phyloP scores from a whole-genome alignment of 768 basidiomycete genomes.

The Boletus eberwhitei region DNA sequence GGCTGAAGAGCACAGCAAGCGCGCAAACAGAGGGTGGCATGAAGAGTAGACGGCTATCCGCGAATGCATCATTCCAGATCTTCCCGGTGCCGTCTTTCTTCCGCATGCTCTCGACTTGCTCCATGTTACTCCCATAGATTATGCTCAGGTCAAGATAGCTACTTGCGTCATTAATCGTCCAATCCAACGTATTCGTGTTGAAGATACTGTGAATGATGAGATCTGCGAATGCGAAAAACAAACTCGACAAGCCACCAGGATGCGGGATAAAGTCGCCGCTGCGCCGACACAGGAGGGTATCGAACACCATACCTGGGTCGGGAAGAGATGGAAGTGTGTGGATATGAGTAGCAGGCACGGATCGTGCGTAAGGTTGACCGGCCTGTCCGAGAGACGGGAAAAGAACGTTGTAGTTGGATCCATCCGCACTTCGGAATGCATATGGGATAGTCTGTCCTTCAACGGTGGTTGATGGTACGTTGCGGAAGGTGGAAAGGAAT shows the following conservation, averaged over 20 bases:
- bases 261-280: slow-evolving; percentile 43
- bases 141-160: slow-evolving; percentile 77
- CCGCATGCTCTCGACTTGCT: slow-evolving; percentile 48
- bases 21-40: slow-evolving; percentile 75
- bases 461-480: background rate
- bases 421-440: slow-evolving; percentile 57
- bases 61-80: slow-evolving; percentile 67
- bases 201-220: slow-evolving; percentile 74
- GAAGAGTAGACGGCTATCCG: slow-evolving; percentile 58
- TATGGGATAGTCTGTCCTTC: slow-evolving; percentile 35
- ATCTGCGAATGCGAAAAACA: slow-evolving; percentile 80
- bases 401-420: slow-evolving; percentile 56
- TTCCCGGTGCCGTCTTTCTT: slow-evolving; percentile 62
- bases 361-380: slow-evolving; percentile 64
- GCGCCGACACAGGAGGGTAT: slow-evolving; percentile 53
- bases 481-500: slow-evolving; percentile 39
- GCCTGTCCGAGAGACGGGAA: slow-evolving; percentile 56
- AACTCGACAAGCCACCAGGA: slow-evolving; percentile 65
- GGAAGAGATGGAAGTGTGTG: slow-evolving; percentile 50
- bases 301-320: slow-evolving; percentile 66
- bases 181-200: slow-evolving; percentile 47
- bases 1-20: slow-evolving; percentile 61
- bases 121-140: slow-evolving; percentile 61
- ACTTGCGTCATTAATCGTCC: slow-evolving; percentile 57
- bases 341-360: slow-evolving; percentile 50